phyloP scores from a whole-genome alignment of 2,329 filamentous ascomycete genomes.

The Aspergillus ochraceus region DNA sequence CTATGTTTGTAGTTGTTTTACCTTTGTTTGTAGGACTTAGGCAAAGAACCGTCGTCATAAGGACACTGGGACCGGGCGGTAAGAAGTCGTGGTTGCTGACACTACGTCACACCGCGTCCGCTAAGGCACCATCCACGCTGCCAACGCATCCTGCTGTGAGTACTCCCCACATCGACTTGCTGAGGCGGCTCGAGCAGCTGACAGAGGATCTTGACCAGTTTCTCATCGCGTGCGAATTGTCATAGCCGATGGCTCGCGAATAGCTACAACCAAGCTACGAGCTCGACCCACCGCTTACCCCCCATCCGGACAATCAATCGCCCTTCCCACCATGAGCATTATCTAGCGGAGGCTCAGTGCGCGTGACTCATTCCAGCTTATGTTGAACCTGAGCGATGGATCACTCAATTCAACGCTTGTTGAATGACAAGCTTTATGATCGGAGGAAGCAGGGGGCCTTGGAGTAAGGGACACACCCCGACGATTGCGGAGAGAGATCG shows the following conservation, averaged over 20 bases:
- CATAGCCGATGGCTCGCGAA: slow-evolving; percentile 1
- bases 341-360: slow-evolving; percentile 22
- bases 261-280: slow-evolving; percentile 12
- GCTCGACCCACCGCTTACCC: slow-evolving; percentile 13
- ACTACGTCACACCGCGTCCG: slow-evolving; percentile 24
- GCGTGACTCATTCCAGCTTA: slow-evolving; percentile 21
- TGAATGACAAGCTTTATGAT: slow-evolving; percentile 98
- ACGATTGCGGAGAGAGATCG: not conserved
- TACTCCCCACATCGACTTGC: slow-evolving; percentile 20
- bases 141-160: slow-evolving; percentile 22
- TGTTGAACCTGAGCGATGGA: slow-evolving; percentile 64
- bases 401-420: slow-evolving; percentile 78
- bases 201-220: not conserved
- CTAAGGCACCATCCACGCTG: slow-evolving; percentile 15
- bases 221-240: not conserved
- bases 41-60: too few species aligned
- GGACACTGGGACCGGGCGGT: not conserved
- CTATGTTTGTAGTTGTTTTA: too few species aligned
- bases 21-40: too few species aligned
- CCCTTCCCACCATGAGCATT: slow-evolving; percentile 26
- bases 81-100: not conserved
- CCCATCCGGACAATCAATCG: slow-evolving; percentile 6
- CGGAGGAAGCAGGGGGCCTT: slow-evolving; percentile 95
- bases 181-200: slow-evolving; percentile 9
- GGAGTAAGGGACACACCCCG: slow-evolving; percentile 64